Evolutionary conservation across 176 grass and related monocot genomes (phyloP).

Genomic region (Carex kokanica): DNA sequence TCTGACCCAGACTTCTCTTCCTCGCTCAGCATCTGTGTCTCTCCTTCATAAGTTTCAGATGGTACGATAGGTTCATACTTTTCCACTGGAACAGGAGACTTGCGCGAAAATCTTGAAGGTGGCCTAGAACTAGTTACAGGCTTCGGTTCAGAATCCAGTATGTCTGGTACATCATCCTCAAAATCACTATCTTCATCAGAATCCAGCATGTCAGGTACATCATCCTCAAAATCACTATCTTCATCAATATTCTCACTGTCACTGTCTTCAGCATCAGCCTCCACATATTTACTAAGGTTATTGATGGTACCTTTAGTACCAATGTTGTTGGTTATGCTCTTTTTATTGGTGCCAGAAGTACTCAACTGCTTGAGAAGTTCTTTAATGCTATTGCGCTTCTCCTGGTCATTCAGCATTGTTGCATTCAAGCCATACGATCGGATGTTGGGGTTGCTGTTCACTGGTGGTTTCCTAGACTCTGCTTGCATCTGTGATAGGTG

Average conservation of each 20-base stretch:
- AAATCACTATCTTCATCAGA: constrained; percentile 27
- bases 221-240: constrained; percentile 25
- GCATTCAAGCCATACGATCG: constrained; percentile 1
- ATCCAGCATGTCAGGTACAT: constrained; percentile 7
- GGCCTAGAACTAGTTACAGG: not conserved
- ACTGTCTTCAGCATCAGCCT: constrained; percentile 35
- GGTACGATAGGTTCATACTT: not conserved
- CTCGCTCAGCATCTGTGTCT: not conserved
- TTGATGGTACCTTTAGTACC: constrained; percentile 40
- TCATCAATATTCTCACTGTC: constrained; percentile 29
- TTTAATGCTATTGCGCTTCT: constrained; percentile 55
- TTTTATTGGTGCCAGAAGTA: constrained; percentile 49
- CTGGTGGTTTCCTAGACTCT: constrained; percentile 36
- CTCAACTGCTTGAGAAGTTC: constrained; percentile 61
- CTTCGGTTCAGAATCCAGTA: not conserved
- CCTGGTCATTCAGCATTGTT: constrained; percentile 48
- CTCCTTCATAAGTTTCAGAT: not conserved
- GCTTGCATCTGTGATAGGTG: constrained; percentile 46
- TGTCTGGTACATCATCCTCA: not conserved
- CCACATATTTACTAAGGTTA: constrained; percentile 41
- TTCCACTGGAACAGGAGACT: constrained; percentile 29
- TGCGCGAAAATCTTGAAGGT: not conserved
- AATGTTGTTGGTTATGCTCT: constrained; percentile 34
- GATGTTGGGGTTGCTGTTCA: constrained; percentile 54
- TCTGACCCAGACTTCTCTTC: constrained; percentile 7